phyloP scores from a whole-genome alignment of 306 rosid species.

The Vachellia collinsii region DNA sequence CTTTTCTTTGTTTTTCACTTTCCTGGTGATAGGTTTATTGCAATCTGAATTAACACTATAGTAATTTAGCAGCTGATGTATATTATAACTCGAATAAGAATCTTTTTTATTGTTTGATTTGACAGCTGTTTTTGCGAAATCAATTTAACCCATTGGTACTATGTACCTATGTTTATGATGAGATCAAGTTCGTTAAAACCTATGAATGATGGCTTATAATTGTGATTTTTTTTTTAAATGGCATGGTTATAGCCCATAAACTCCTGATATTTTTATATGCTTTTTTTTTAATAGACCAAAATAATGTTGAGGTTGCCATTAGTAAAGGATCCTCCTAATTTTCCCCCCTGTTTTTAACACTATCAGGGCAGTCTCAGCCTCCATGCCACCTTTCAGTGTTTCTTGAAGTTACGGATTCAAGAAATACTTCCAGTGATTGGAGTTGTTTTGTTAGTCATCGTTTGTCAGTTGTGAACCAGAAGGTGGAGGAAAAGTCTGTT shows the following conservation, averaged over 20 bases:
- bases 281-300: slow-evolving; percentile 26
- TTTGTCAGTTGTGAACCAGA: slow-evolving; percentile 94
- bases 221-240: slow-evolving; percentile 12
- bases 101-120: slow-evolving; percentile 33
- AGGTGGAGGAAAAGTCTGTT: slow-evolving; percentile 91
- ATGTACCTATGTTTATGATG: slow-evolving; percentile 32
- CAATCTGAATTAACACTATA: slow-evolving; percentile 26
- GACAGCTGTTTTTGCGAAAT: slow-evolving; percentile 11
- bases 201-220: slow-evolving; percentile 32
- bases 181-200: slow-evolving; percentile 39
- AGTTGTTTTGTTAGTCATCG: slow-evolving; percentile 99
- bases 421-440: slow-evolving; percentile 96
- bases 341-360: slow-evolving; percentile 48
- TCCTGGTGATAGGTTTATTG: slow-evolving; percentile 37
- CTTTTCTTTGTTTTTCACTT: neutral
- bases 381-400: slow-evolving; percentile 99
- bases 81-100: slow-evolving; percentile 27
- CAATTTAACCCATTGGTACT: slow-evolving; percentile 37
- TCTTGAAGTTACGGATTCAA: slow-evolving; percentile 98
- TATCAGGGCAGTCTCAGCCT: slow-evolving; percentile 99
- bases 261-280: slow-evolving; percentile 12
- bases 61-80: neutral
- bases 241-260: slow-evolving; percentile 27
- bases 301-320: slow-evolving; percentile 34
- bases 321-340: slow-evolving; percentile 48